Percentiles rank a stretch among this genome's conserved stretches.
phyloP scores from a whole-genome alignment of 305 asterid genomes.

The Fraxinus latifolia region DNA sequence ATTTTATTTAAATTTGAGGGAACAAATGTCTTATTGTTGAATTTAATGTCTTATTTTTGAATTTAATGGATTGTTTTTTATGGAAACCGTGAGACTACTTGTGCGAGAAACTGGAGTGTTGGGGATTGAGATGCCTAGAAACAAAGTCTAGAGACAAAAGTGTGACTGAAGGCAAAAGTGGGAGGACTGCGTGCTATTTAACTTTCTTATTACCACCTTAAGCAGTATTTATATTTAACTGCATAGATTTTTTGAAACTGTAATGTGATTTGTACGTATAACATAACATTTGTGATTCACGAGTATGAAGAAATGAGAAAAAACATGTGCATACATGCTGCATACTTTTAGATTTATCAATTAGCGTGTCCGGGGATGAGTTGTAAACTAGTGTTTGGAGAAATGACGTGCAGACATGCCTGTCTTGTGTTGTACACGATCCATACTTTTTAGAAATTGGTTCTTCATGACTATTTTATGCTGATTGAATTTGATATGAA shows the following conservation, averaged over 20 bases:
- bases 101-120: neutral
- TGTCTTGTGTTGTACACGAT: neutral
- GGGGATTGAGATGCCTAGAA: neutral
- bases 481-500: conserved; percentile 12
- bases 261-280: neutral
- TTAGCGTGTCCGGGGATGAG: neutral
- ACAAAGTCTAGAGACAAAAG: neutral
- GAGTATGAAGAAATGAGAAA: neutral
- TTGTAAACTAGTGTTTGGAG: neutral
- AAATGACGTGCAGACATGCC: neutral
- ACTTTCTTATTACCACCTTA: neutral
- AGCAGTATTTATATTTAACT: neutral
- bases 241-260: neutral
- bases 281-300: neutral
- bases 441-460: neutral
- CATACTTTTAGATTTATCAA: neutral
- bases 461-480: conserved; percentile 15
- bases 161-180: neutral
- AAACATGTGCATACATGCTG: neutral
- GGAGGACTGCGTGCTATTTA: neutral
- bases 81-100: neutral
- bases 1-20: neutral
- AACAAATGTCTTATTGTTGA: neutral
- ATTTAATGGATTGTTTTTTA: neutral
- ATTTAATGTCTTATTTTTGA: neutral